Evolutionary conservation across 495 filamentous ascomycete genomes (phyloP).

Genomic region (Jackrogersella minutella): DNA sequence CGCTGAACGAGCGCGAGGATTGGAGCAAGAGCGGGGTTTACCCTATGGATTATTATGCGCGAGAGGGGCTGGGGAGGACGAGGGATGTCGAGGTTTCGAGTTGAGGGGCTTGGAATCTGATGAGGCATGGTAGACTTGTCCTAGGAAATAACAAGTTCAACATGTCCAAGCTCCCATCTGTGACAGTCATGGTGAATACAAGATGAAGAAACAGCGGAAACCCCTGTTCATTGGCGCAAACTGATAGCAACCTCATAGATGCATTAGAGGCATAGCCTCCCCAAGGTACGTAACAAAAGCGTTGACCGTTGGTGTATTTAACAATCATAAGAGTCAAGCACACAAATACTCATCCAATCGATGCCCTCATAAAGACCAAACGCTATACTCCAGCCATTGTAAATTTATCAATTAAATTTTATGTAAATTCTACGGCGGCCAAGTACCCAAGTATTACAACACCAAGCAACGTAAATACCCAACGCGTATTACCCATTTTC

Average conservation of each 20-base stretch:
- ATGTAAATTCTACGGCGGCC: constrained; percentile 7
- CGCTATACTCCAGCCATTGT: not conserved
- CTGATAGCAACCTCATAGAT: too few relatives aligned
- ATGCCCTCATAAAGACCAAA: not conserved
- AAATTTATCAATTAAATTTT: constrained; percentile 20
- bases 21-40: constrained; percentile 82
- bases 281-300: too few relatives aligned
- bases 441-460: not conserved
- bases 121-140: too few relatives aligned
- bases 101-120: too few relatives aligned
- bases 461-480: constrained; percentile 16
- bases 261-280: too few relatives aligned
- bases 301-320: too few relatives aligned
- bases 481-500: not conserved
- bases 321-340: too few relatives aligned
- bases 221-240: too few relatives aligned
- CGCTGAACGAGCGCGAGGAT: constrained; percentile 75
- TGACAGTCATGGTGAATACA: too few relatives aligned
- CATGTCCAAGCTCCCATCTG: too few relatives aligned
- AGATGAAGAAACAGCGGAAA: too few relatives aligned
- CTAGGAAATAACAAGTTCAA: not conserved
- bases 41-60: constrained; percentile 98
- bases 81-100: constrained; percentile 47
- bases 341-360: not conserved
- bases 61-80: constrained; percentile 87